A percentile compares a stretch with the other conserved stretches of the same genome.
Evolutionary conservation across 2,329 filamentous ascomycete genomes (phyloP).

Genomic region (Microdochium trichocladiopsis): DNA sequence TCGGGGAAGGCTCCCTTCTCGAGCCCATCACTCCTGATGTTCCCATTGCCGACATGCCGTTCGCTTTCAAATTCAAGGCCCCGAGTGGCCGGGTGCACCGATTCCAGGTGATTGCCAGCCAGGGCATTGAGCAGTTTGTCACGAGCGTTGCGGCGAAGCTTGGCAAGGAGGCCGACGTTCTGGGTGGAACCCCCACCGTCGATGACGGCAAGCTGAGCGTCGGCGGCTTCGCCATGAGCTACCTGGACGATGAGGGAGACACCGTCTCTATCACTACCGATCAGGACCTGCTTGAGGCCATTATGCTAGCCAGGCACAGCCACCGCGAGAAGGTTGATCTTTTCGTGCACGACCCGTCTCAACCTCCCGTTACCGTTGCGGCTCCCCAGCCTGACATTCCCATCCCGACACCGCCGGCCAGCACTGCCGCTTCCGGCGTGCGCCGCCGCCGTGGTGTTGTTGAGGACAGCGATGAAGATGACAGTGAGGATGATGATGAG

Average conservation of each 20-base stretch:
- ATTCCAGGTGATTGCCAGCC: conserved; percentile 73
- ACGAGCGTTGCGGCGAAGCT: conserved; percentile 75
- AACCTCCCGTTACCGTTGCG: conserved; percentile 68
- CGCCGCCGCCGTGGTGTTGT: conserved; percentile 39
- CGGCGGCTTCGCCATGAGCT: conserved; percentile 85
- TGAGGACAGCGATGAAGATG: conserved; percentile 42
- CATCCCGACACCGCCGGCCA: conserved; percentile 38
- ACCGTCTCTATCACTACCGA: conserved; percentile 96
- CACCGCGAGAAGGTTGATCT: conserved; percentile 91
- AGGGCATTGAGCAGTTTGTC: conserved; percentile 76
- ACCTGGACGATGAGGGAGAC: conserved; percentile 94
- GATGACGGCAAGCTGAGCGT: conserved; percentile 72
- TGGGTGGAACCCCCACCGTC: conserved; percentile 73
- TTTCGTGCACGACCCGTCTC: conserved; percentile 89
- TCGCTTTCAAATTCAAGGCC: conserved; percentile 99
- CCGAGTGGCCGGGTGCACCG: conserved; percentile 91
- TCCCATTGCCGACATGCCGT: conserved; percentile 64
- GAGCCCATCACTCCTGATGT: conserved; percentile 45
- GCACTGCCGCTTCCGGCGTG: conserved; percentile 33
- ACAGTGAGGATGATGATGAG: conserved; percentile 41
- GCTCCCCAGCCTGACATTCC: conserved; percentile 36
- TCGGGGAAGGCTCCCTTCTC: conserved; percentile 69
- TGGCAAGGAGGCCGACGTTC: conserved; percentile 70
- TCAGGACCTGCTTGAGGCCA: conserved; percentile 84
- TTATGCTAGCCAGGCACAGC: conserved; percentile 70